phyloP scores from a whole-genome alignment of 257 asterid species.

The Prunella vulgaris region DNA sequence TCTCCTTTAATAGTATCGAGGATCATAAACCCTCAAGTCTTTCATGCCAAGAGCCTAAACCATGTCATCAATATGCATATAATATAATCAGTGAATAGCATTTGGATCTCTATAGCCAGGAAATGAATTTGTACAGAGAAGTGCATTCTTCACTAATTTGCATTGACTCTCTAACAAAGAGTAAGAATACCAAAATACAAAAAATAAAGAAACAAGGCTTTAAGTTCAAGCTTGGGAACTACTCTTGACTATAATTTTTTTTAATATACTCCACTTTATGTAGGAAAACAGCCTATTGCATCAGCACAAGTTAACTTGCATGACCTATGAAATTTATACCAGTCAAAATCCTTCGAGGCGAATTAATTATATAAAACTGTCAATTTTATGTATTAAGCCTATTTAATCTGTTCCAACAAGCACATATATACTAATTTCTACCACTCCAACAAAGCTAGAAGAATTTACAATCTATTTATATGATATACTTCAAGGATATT shows the following conservation, averaged over 20 bases:
- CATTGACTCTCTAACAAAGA: neutral
- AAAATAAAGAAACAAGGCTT: neutral
- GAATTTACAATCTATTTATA: neutral
- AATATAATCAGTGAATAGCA: neutral
- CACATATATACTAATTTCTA: neutral
- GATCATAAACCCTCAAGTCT: neutral
- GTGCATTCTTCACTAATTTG: neutral
- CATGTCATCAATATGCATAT: neutral
- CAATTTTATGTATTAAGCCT: neutral
- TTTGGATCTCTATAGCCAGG: neutral
- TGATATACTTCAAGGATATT: neutral
- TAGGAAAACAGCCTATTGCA: neutral
- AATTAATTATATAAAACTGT: neutral
- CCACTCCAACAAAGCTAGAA: neutral
- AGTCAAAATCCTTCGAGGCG: neutral
- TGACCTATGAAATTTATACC: neutral
- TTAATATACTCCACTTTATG: neutral
- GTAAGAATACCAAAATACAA: neutral
- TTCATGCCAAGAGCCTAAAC: neutral
- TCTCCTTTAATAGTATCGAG: neutral
- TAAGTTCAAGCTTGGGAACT: neutral
- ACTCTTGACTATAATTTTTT: neutral
- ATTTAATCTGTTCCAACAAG: neutral
- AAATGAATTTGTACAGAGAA: neutral
- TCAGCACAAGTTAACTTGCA: neutral